Percentiles rank a stretch among this genome's conserved stretches.
Evolutionary conservation across 345 rosid genomes (phyloP).

Genomic region (Euphorbia lathyris): DNA sequence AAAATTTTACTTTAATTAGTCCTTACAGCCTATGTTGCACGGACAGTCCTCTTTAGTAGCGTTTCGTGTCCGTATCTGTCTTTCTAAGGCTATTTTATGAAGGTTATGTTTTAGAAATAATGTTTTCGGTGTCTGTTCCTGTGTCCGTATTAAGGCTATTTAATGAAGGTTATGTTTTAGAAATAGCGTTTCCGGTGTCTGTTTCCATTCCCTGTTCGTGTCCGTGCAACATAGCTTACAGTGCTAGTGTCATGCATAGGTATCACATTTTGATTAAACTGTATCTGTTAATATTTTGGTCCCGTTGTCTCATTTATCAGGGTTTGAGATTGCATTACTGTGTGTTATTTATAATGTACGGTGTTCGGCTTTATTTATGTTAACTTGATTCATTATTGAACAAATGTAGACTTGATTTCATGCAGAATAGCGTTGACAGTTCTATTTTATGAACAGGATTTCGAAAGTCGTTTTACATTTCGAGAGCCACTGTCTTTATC

Average conservation of each 20-base stretch:
- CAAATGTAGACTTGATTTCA: background rate
- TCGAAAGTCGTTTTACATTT: background rate
- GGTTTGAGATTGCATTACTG: slow-evolving; percentile 3
- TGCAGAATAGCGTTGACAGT: background rate
- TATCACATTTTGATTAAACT: slow-evolving; percentile 6
- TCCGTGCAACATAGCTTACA: too few species aligned
- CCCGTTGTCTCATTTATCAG: background rate
- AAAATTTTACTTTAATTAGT: background rate
- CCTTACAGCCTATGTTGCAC: too few species aligned
- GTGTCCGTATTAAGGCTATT: too few species aligned
- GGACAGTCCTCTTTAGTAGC: too few species aligned
- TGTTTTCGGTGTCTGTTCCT: too few species aligned
- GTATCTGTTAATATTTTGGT: background rate
- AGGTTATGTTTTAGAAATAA: too few species aligned
- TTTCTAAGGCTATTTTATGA: too few species aligned
- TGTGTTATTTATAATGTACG: background rate
- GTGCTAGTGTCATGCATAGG: background rate
- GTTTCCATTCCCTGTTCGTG: too few species aligned
- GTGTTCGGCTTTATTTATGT: background rate
- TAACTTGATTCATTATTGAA: background rate
- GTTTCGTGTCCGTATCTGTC: too few species aligned
- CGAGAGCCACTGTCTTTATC: background rate
- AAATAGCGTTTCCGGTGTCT: too few species aligned
- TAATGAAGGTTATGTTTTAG: too few species aligned
- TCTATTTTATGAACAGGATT: background rate